Evolutionary conservation across 2,329 filamentous ascomycete genomes (phyloP), one percentile per base, ranked within the genome.

Genomic region (Neopestalotiopsis sp.): DNA sequence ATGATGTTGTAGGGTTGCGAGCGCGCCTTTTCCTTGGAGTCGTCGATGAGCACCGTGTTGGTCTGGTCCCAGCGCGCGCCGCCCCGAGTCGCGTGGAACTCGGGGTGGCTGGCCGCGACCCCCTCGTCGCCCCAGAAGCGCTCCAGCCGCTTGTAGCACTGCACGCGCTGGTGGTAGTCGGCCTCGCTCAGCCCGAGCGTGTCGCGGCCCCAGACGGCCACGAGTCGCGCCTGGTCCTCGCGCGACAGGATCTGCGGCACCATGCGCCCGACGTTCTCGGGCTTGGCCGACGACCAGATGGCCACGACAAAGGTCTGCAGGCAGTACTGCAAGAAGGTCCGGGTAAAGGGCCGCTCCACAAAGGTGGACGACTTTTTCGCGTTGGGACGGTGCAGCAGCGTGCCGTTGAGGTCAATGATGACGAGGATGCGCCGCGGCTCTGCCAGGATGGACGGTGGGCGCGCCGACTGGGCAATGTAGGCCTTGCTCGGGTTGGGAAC

Each of bases 371-470:
- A 83, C 1, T 81, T 75, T 32, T 77, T 78, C 61, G 84, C 83
- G 66, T 84, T 84, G 9, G 90, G 91, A 5, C 96, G 92, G 81
- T 88, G 86, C 45, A 98, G 87, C 1, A 99, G 86, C 0, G 95
- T 98, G 71, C 96, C 96, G 79, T 98, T 99, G 49, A 99, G 88
- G 81, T 99, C 96, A 71, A 98, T 88, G 61, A 98, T 88, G 65
- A 99, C 85, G 28, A 99, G 89, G 42, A 97, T 86, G 17, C 87
- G 88, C 56, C 89, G 88, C 1, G 90, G 87, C 1, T 79, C 65
- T 0, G 79, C 53, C 3, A 87, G 79, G 17, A 73, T 72, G 34
- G 78, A 74, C 0, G 89, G 84, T 0, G 81, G 74, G 14, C 81
- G 73, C 4, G 81, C 77, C 1, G 92, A 84, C 66, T 86, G 85